These are phyloP conservation scores for Eucalyptus shirleyi DNA, from an alignment of 345 rosid genomes.

Conservation along the genomic window DNA sequence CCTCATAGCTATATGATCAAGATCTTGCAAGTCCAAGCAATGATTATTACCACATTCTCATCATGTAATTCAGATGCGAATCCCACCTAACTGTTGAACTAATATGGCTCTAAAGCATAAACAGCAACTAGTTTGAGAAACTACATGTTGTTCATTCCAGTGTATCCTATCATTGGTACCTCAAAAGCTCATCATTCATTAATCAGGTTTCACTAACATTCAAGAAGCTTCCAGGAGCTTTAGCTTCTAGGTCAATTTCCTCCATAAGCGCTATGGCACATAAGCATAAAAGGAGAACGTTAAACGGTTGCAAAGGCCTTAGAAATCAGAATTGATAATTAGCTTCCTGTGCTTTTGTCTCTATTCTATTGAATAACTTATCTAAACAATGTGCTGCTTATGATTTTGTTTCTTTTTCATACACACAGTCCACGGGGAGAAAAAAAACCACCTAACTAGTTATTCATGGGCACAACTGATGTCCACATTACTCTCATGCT, in stretches of 20 bases:
- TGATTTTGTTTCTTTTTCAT: neutral
- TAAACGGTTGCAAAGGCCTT: neutral
- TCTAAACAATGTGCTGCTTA: neutral
- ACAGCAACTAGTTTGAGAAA: neutral
- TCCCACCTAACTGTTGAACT: too few species aligned
- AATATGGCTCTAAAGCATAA: neutral
- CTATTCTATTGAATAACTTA: neutral
- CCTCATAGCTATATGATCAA: too few species aligned
- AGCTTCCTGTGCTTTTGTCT: neutral
- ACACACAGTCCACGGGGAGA: neutral
- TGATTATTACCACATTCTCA: too few species aligned
- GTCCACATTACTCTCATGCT: neutral
- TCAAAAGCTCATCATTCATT: neutral
- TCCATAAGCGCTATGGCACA: neutral
- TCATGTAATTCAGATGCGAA: too few species aligned
- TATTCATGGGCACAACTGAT: neutral
- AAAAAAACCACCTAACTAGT: neutral
- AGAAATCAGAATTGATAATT: fast-evolving
- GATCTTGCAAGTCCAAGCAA: too few species aligned
- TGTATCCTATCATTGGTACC: neutral
- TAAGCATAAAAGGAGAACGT: neutral
- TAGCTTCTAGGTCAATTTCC: neutral
- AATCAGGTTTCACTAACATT: neutral
- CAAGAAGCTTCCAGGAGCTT: neutral
- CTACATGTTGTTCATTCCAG: neutral